Percentiles rank a stretch among this genome's conserved stretches.
Evolutionary conservation across 257 asterid species (phyloP).

Genomic region (Capsicum baccatum): DNA sequence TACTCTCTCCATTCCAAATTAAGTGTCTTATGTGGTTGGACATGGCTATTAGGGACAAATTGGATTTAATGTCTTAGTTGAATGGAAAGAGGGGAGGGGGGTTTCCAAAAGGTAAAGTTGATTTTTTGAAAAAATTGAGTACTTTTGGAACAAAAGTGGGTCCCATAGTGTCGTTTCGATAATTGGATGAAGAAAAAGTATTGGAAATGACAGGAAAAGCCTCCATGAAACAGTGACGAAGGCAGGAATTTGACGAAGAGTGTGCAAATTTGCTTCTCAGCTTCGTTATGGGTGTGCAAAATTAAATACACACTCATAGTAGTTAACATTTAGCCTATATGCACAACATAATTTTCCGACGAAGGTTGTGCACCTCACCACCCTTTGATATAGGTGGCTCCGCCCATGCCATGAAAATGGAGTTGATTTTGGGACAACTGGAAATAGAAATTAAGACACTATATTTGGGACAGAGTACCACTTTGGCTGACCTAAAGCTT

Average conservation of each 20-base stretch:
- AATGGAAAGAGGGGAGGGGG: not conserved
- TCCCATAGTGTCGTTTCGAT: not conserved
- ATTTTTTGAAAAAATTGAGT: not conserved
- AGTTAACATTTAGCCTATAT: too few species aligned
- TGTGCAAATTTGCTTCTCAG: too few species aligned
- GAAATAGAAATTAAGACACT: slow-evolving; percentile 8
- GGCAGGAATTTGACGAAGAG: too few species aligned
- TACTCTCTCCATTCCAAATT: not conserved
- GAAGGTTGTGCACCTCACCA: too few species aligned
- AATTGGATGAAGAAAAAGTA: not conserved
- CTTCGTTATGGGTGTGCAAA: too few species aligned
- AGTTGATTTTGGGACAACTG: not conserved
- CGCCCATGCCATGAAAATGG: not conserved
- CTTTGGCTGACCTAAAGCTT: not conserved
- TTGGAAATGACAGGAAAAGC: not conserved
- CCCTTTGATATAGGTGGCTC: too few species aligned
- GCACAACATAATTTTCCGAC: too few species aligned
- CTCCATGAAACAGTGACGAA: not conserved
- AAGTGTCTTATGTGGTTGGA: not conserved
- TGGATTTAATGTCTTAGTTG: slow-evolving; percentile 1
- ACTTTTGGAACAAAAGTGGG: not conserved
- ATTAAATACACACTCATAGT: too few species aligned
- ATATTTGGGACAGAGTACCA: not conserved
- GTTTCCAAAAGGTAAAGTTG: not conserved
- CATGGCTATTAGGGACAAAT: not conserved